Base-by-base conservation (phyloP, 805 yeast genomes). In the Lipomyces japonicus region DNA sequence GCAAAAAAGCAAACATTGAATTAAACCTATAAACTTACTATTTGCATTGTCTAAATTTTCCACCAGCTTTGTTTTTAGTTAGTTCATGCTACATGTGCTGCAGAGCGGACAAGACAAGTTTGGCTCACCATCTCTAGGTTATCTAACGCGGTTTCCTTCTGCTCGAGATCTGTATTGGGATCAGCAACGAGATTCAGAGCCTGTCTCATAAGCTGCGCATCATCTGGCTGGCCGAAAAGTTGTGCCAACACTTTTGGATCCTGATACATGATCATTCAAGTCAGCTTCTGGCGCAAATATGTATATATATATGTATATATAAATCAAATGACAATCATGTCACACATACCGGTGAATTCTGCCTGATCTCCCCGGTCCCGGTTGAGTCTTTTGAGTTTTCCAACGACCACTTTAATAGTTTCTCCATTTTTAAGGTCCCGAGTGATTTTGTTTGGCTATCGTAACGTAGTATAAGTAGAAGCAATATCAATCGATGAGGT, bases 11-110 rank as follows among this genome's bases (percentile, higher is more conserved):
- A 18, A 9, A 35, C 10, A 18, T 10, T 9, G 39, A n/a, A n/a
- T n/a, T n/a, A n/a, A n/a, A n/a, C 10, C 18, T 10, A 18, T 31
- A 19, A 10, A 24, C 51, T 26, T 50, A 53, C 47, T 88, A 68
- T 91, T 90, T 22, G 97, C 97, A 66, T 93, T 93, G 67, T 93
- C 97, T 53, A 91, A 68, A 62, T 89, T 89, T 65, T 91, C 97
- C 42, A 93, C 83, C 44, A 91, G 72, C 55, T 55, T 19, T 9
- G 19, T 23, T n/a, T 21, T 16, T 14, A 19, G 40, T 35, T 22
- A 37, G 18, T 21, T 12, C 24, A n/a, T 14, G 14, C 19, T 12
- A 23, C 26, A 39, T n/a, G 12, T 7, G 4, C 4, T 24, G 26
- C 14, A 1, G 19, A 5, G 23, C 10, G 10, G 14, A 18, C 12